phyloP scores from a whole-genome alignment of 805 yeast genomes.

The Candida stauntonica region DNA sequence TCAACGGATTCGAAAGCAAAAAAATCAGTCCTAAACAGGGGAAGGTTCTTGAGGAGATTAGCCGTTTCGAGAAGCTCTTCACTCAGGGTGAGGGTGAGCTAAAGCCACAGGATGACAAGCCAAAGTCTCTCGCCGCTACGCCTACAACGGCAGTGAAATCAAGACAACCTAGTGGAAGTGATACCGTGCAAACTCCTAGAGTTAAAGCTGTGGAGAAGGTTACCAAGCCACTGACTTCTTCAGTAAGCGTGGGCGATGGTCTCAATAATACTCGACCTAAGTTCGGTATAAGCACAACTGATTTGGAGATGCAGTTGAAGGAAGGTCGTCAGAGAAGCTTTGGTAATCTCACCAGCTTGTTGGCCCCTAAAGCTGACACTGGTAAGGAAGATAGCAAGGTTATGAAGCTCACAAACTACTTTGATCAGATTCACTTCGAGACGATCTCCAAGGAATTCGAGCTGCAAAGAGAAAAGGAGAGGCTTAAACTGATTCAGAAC shows the following conservation, averaged over 20 bases:
- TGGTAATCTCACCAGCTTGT: conserved; percentile 2
- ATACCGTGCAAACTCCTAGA: conserved; percentile 3
- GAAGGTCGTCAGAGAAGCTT: conserved; percentile 27
- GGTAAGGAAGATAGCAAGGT: conserved; percentile 41
- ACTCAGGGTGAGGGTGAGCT: conserved; percentile 16
- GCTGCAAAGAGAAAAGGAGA: conserved; percentile 76
- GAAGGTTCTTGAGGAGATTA: conserved; percentile 29
- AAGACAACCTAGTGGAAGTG: conserved; percentile 11
- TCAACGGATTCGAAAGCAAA: no score
- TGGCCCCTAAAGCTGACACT: conserved; percentile 12
- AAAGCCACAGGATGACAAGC: conserved; percentile 9
- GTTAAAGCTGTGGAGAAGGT: conserved; percentile 5
- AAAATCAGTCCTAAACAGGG: conserved; percentile 22
- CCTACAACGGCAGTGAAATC: conserved; percentile 7
- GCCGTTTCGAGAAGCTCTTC: conserved; percentile 28
- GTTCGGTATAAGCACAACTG: conserved; percentile 26
- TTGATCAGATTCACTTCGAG: conserved; percentile 74
- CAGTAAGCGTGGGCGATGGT: conserved; percentile 1
- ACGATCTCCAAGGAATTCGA: conserved; percentile 82
- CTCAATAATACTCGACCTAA: conserved; percentile 5
- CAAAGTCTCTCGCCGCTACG: conserved; percentile 6
- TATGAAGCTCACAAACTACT: conserved; percentile 58
- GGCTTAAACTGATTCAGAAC: conserved; percentile 53
- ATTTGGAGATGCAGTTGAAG: conserved; percentile 25
- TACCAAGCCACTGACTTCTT: neutral